phyloP scores from a whole-genome alignment of 371 early-diverging fungal species.

The Umbelopsis sp. region DNA sequence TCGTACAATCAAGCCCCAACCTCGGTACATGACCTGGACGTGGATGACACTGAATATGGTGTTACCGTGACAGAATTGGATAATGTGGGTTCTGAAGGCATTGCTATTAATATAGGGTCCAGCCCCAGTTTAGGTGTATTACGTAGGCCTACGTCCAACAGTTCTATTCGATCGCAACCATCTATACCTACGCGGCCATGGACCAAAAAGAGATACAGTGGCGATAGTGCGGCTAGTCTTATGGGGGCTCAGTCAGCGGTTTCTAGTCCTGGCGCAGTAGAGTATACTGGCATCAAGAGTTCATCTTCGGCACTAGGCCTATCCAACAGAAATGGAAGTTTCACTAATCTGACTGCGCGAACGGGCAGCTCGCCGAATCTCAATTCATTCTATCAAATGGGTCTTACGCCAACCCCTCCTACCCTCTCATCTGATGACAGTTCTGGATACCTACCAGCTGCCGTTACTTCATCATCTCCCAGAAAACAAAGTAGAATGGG shows the following conservation, averaged over 20 bases:
- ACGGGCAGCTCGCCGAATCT: conserved; percentile 34
- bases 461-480: background rate
- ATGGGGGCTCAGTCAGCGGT: conserved; percentile 22
- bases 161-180: conserved; percentile 27
- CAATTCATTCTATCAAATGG: conserved; percentile 14
- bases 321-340: conserved; percentile 32
- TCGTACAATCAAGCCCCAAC: background rate
- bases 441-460: conserved; percentile 5
- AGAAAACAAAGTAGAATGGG: conserved; percentile 12
- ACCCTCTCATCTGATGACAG: background rate
- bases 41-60: background rate
- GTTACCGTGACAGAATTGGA: background rate
- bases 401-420: background rate
- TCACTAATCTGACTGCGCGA: conserved; percentile 31
- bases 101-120: conserved; percentile 6
- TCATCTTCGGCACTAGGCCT: conserved; percentile 33
- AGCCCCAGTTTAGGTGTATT: background rate
- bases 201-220: conserved; percentile 38
- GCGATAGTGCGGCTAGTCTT: conserved; percentile 33
- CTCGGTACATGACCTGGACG: background rate
- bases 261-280: conserved; percentile 27
- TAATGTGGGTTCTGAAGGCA: background rate
- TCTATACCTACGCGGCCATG: conserved; percentile 26
- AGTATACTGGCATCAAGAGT: conserved; percentile 32
- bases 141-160: background rate